These are phyloP conservation scores for Aspergillus oerlinghausenensis DNA, from an alignment of 2,329 filamentous ascomycete species.

Conservation along the genomic window DNA sequence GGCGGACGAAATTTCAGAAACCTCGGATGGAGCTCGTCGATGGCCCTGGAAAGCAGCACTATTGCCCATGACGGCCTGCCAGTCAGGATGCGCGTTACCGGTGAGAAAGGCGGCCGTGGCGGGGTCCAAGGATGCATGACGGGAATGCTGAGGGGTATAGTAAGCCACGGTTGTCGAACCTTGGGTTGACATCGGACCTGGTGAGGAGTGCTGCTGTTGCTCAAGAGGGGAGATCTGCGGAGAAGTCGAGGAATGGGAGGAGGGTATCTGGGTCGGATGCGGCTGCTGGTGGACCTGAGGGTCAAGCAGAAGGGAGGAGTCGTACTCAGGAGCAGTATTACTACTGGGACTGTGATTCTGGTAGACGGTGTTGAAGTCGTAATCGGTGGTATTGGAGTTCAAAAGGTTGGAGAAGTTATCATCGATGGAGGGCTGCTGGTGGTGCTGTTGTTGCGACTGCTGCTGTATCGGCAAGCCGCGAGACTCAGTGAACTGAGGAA, in stretches of 20 bases:
- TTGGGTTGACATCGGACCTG: slow-evolving; percentile 52
- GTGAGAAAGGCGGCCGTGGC: slow-evolving; percentile 55
- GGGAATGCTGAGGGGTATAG: slow-evolving; percentile 53
- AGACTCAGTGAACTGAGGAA: slow-evolving; percentile 33
- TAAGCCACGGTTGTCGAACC: slow-evolving; percentile 49
- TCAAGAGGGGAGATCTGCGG: slow-evolving; percentile 54
- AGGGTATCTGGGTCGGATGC: slow-evolving; percentile 39
- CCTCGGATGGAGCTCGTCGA: slow-evolving; percentile 81
- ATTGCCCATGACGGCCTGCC: slow-evolving; percentile 52
- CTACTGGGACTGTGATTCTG: slow-evolving; percentile 29
- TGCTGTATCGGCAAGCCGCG: slow-evolving; percentile 22
- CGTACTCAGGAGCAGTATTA: slow-evolving; percentile 30
- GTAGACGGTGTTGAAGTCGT: slow-evolving; percentile 37
- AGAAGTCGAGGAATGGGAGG: slow-evolving; percentile 50
- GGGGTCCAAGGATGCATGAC: slow-evolving; percentile 58
- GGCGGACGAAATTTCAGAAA: slow-evolving; percentile 82
- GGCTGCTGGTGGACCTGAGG: slow-evolving; percentile 35
- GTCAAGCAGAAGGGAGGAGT: slow-evolving; percentile 38
- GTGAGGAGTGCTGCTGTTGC: slow-evolving; percentile 49
- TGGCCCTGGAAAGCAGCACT: slow-evolving; percentile 67
- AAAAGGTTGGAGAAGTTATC: slow-evolving; percentile 38
- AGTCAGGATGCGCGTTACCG: slow-evolving; percentile 50
- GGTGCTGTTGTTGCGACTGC: slow-evolving; percentile 5
- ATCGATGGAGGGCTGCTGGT: slow-evolving; percentile 13
- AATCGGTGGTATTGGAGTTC: slow-evolving; percentile 33